These are phyloP conservation scores for Moelleriella libera DNA, from an alignment of 2,329 filamentous ascomycete species.

Conservation along the genomic window DNA sequence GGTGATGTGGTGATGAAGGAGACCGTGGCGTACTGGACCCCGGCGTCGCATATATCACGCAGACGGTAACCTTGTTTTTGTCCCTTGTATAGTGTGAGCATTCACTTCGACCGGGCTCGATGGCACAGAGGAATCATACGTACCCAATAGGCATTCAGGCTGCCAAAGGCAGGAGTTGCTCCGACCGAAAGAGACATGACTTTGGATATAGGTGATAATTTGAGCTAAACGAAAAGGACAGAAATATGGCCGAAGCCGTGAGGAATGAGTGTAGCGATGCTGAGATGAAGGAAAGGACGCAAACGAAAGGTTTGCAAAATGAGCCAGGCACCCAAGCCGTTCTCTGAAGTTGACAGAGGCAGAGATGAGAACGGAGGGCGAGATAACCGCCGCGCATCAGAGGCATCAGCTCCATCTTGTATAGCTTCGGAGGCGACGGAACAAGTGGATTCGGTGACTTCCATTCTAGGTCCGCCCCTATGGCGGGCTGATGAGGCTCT, in stretches of 20 bases:
- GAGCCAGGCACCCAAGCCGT: slow-evolving; percentile 15
- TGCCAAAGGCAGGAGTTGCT: slow-evolving; percentile 3
- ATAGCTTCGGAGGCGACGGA: neutral
- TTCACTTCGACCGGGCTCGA: neutral
- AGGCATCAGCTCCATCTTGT: neutral
- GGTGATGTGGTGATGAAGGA: slow-evolving; percentile 23
- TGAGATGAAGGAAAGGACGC: slow-evolving; percentile 24
- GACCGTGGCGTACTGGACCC: slow-evolving; percentile 22
- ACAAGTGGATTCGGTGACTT: neutral
- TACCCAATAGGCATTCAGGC: slow-evolving; percentile 27
- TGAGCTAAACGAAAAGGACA: slow-evolving; percentile 6
- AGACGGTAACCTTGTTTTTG: slow-evolving; percentile 19
- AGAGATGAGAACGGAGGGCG: slow-evolving; percentile 8
- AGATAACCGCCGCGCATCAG: neutral
- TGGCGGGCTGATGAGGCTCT: neutral
- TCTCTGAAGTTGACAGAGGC: slow-evolving; percentile 11
- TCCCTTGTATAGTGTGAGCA: slow-evolving; percentile 13
- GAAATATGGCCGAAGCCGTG: slow-evolving; percentile 19
- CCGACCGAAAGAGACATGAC: slow-evolving; percentile 5
- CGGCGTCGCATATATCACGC: slow-evolving; percentile 19
- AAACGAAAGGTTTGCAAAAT: slow-evolving; percentile 22
- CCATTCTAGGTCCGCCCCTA: neutral
- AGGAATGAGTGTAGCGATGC: slow-evolving; percentile 14
- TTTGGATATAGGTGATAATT: neutral
- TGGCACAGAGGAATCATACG: neutral